Conservation (phyloP, 257 asterid genomes). For the Avicennia marina region DNA sequence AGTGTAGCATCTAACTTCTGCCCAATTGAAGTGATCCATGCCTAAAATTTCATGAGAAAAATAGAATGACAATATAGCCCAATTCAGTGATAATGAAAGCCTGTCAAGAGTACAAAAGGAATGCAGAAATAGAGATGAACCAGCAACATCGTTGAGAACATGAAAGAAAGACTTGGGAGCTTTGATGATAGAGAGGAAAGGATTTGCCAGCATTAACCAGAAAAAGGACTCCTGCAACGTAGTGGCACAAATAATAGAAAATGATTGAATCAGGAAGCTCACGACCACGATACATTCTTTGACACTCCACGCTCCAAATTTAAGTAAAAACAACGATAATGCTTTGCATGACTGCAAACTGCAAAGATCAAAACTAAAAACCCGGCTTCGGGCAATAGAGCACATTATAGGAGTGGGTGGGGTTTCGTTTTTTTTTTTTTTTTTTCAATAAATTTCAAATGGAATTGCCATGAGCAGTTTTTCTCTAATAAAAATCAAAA, state of each 20-base stretch:
- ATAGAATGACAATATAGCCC: no score
- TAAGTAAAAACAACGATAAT: constrained; percentile 1
- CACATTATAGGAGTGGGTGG: no score
- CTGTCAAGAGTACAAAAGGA: no score
- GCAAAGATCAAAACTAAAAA: constrained; percentile 6
- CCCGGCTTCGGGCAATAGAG: no score
- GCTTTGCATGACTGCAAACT: background rate
- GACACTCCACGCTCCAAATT: constrained; percentile 62
- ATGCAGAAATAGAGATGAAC: background rate
- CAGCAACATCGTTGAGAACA: background rate
- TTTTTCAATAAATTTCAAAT: no score
- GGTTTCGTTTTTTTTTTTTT: no score
- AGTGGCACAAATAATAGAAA: constrained; percentile 11
- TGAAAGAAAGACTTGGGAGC: background rate
- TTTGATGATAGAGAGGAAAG: background rate
- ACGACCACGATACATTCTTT: constrained; percentile 38
- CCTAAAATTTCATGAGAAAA: constrained; percentile 39
- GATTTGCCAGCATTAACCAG: background rate
- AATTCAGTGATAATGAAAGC: no score
- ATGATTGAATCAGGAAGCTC: constrained; percentile 56
- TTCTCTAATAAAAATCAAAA: no score
- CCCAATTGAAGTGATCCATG: constrained; percentile 85
- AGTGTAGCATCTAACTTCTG: constrained; percentile 81
- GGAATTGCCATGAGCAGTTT: no score
- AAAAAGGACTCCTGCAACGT: background rate